Evolutionary conservation across 805 yeast genomes (phyloP).

Genomic region (Hanseniaspora hatyaiensis): DNA sequence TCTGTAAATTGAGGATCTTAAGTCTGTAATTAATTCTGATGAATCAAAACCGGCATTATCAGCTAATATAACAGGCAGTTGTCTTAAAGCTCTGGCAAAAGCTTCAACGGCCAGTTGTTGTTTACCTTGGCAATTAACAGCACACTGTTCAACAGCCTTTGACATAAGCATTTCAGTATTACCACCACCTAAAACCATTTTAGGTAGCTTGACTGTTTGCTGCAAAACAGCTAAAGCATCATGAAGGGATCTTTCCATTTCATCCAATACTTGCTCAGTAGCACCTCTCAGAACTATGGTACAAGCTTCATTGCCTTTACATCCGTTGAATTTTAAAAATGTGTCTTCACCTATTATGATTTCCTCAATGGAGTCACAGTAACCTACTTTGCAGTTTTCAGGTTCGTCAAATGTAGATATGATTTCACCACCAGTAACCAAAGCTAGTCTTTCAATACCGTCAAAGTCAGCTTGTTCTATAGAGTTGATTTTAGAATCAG

Average conservation of each 20-base stretch:
- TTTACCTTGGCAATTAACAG: conserved; percentile 87
- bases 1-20: conserved; percentile 72
- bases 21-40: conserved; percentile 77
- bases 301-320: conserved; percentile 90
- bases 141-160: conserved; percentile 84
- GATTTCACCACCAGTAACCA: conserved; percentile 97
- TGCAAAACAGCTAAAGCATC: conserved; percentile 93
- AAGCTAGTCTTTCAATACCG: conserved; percentile 90
- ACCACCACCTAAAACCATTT: conserved; percentile 90
- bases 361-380: conserved; percentile 84
- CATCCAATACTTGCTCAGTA: conserved; percentile 90
- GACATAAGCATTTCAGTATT: conserved; percentile 95
- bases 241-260: conserved; percentile 91
- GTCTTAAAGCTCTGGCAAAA: conserved; percentile 86
- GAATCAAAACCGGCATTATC: conserved; percentile 97
- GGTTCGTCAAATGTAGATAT: conserved; percentile 93
- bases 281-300: conserved; percentile 94
- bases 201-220: conserved; percentile 85
- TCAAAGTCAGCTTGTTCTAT: conserved; percentile 98
- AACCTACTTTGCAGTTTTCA: conserved; percentile 71
- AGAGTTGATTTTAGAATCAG: conserved; percentile 77
- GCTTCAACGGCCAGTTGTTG: conserved; percentile 89
- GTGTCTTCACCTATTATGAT: conserved; percentile 84
- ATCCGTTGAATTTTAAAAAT: conserved; percentile 88
- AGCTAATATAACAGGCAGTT: conserved; percentile 86